Evolutionary conservation across 1,139 yeast genomes (phyloP), one percentile per base, ranked within the genome.

Genomic region (Yamadazyma sp.): DNA sequence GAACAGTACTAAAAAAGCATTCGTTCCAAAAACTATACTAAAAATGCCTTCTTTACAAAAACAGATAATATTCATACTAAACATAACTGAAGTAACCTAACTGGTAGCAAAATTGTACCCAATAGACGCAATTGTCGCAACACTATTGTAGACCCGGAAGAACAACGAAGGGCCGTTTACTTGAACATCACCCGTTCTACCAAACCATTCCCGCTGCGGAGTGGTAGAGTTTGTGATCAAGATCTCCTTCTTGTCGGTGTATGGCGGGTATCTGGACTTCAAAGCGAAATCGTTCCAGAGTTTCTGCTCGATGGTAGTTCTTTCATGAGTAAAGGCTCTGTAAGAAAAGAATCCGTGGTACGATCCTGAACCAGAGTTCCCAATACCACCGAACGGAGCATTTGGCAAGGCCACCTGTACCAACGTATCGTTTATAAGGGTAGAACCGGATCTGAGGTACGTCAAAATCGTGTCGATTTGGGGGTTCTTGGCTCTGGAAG

Each of bases 301-400:
- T 12, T 86, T 84, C 57, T 85, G 89, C 40, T 72, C 76, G 51
- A 88, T 60, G 3, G 82, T 69, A 0, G 90, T 78, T 53, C 96
- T 76, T 52, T 77, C 78, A 57, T 88, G 96, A 3, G 90, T 76
- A 54, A 90, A 90, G 12, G 84, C 69, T 41, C 78, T 73, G 64
- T 82, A 83, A 1, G 95, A 86, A 56, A 66, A 73, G 44, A 62
- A 64, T 4, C 97, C 96, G 54, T 90, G 97, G 63, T 89, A 89
- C 23, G 81, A 76, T 10, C 90, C 90, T 40, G 69, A 64, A 0
- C 98, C 98, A 0, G 96, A 86, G 22, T 63, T 59, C 14, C 97
- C 97, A 42, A 89, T 64, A 27, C 98, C 98, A 29, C 97, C 97
- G 62, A 92, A 90, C 22, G 97, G 97, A 6, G 88, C 78, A 42